Evolutionary conservation across 1,284 basidiomycete species (phyloP).

Genomic region (Rhodofomes roseus): DNA sequence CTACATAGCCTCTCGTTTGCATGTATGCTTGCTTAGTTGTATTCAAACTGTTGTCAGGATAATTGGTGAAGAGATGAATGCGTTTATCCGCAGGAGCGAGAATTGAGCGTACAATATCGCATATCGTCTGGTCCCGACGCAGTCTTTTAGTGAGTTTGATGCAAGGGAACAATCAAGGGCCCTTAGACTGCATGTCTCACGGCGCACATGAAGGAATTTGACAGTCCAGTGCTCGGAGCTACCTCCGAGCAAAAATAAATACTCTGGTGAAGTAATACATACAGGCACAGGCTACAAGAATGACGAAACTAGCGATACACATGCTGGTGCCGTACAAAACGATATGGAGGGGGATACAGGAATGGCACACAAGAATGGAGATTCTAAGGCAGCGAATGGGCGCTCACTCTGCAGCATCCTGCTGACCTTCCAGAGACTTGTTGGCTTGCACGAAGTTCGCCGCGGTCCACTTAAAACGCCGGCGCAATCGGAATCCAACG

Average conservation of each 20-base stretch:
- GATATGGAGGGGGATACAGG: not conserved
- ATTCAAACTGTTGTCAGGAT: too few species aligned
- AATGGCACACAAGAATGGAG: not conserved
- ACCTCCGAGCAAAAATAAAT: not conserved
- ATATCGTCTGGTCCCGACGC: too few species aligned
- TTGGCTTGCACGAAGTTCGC: not conserved
- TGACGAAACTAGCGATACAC: conserved; percentile 2
- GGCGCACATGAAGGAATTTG: not conserved
- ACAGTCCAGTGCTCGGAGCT: not conserved
- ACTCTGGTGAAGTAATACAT: not conserved
- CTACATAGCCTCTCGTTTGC: not conserved
- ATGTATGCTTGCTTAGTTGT: not conserved
- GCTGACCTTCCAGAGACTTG: not conserved
- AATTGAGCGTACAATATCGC: too few species aligned
- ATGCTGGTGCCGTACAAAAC: not conserved
- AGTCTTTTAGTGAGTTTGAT: too few species aligned
- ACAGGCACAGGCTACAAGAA: not conserved
- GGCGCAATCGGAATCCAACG: not conserved
- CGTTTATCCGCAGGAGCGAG: too few species aligned
- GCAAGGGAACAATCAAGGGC: too few species aligned
- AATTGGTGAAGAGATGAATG: too few species aligned
- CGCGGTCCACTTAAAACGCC: not conserved
- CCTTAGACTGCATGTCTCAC: not conserved
- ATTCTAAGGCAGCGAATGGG: not conserved
- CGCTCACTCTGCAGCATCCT: not conserved